Conservation (phyloP, 2,329 filamentous ascomycete genomes). For the Penicillium sp. region DNA sequence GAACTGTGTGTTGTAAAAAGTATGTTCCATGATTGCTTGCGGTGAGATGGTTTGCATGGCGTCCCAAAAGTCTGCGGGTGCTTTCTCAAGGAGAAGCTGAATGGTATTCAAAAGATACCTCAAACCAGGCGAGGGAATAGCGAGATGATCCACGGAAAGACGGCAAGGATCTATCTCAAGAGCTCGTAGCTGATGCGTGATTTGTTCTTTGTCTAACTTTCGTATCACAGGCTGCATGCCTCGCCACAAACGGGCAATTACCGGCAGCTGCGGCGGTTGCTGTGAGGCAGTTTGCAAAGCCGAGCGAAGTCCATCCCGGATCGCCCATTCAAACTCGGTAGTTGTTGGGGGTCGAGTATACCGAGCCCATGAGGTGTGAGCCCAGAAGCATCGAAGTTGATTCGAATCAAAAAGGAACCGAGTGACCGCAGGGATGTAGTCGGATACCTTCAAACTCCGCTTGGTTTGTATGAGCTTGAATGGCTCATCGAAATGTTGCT, state of each 20-base stretch:
- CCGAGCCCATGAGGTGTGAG: conserved; percentile 67
- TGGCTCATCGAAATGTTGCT: conserved; percentile 73
- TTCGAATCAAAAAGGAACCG: conserved; percentile 80
- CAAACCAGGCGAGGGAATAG: conserved; percentile 63
- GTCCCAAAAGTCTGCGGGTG: conserved; percentile 82
- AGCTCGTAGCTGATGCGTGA: conserved; percentile 75
- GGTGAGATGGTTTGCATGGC: conserved; percentile 80
- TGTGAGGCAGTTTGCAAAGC: conserved; percentile 66
- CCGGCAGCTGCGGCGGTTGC: conserved; percentile 52
- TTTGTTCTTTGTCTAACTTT: conserved; percentile 70
- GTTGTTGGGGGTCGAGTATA: conserved; percentile 65
- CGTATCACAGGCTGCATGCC: conserved; percentile 74
- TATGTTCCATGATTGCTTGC: conserved; percentile 77
- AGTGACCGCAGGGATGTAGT: conserved; percentile 78
- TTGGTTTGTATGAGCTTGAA: conserved; percentile 79
- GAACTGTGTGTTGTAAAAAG: conserved; percentile 73
- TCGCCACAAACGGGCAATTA: conserved; percentile 76
- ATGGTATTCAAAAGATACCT: conserved; percentile 71
- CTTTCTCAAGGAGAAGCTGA: conserved; percentile 70
- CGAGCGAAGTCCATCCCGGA: conserved; percentile 70
- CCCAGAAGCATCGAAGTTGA: conserved; percentile 65
- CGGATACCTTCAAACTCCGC: conserved; percentile 73
- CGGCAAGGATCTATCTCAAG: conserved; percentile 71
- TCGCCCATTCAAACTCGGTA: conserved; percentile 83
- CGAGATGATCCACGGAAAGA: conserved; percentile 66